Evolutionary conservation across 495 filamentous ascomycete genomes (phyloP).

Genomic region (Tuber melanosporum): DNA sequence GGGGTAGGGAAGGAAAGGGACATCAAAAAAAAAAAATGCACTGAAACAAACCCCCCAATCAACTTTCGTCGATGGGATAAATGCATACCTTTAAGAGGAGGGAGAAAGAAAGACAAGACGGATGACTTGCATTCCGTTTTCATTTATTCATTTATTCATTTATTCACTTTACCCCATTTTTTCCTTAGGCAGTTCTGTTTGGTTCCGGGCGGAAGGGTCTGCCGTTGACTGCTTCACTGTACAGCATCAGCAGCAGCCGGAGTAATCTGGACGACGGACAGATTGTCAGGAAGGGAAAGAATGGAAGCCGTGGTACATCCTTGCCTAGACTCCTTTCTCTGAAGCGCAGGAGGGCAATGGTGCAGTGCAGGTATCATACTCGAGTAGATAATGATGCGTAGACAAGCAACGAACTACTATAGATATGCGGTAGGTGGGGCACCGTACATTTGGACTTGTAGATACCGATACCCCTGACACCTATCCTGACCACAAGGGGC

Average conservation of each 20-base stretch:
- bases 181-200: neutral
- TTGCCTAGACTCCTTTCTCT: neutral
- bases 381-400: neutral
- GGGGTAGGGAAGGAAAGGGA: neutral
- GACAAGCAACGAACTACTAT: neutral
- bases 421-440: neutral
- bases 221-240: neutral
- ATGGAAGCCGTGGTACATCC: neutral
- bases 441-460: too few relatives aligned
- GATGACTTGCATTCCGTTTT: neutral
- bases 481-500: neutral
- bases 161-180: neutral
- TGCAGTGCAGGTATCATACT: neutral
- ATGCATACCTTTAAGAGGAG: neutral
- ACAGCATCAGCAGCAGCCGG: neutral
- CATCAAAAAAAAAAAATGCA: neutral
- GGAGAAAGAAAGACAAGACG: neutral
- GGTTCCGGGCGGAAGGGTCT: neutral
- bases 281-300: neutral
- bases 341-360: neutral
- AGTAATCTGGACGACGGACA: neutral
- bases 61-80: neutral
- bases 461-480: neutral
- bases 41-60: conserved; percentile 5
- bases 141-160: neutral